Base-by-base conservation (phyloP, 108 stramenopile genomes). In the Ochromonas danica region DNA sequence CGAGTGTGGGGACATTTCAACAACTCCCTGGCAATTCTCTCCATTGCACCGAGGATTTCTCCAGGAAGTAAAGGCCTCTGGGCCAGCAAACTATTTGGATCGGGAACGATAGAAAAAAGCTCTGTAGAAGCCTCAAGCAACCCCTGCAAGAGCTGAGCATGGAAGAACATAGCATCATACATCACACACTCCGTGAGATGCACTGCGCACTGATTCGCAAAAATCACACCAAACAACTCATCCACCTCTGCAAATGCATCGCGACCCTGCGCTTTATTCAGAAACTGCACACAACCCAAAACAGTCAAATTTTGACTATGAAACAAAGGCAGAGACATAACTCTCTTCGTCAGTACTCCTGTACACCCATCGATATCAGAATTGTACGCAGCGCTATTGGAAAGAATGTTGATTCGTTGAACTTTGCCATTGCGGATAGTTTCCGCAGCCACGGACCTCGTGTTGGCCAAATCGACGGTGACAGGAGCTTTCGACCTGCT, bases 201-300 rank as follows among this genome's bases (percentile, higher is more conserved):
- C 17, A 67, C 14, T 36, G 63, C 3, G 3, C 6, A 3, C 10
- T 35, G 63, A 28, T 67, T 6, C 17, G 63, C 63, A 36, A 67
- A 67, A 36, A 67, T 36, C 63, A 67, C 3, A 6, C 33, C 63
- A 28, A 67, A 36, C 40, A 75, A 27, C 72, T 75, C 72, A 36
- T 75, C 72, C 72, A 36, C 72, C 17, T 75, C 72, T 10, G 72
- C 10, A 25, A 75, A 75, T 33, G 28, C 27, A 6, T 75, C 51
- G 31, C 31, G 17, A 36, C 10, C 30, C 10, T 36, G 30, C 30
- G n/a, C 45, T 75, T 75, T 75, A 33, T 75, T 75, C 40, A 75
- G 6, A 36, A 75, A 42, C 3, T 33, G 31, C 10, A 75, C 27
- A 10, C n/a, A 17, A 10, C 72, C 72, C 25, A 75, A 10, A 3